Conservation (phyloP, 768 basidiomycete species). For the Mycena vitilis region DNA sequence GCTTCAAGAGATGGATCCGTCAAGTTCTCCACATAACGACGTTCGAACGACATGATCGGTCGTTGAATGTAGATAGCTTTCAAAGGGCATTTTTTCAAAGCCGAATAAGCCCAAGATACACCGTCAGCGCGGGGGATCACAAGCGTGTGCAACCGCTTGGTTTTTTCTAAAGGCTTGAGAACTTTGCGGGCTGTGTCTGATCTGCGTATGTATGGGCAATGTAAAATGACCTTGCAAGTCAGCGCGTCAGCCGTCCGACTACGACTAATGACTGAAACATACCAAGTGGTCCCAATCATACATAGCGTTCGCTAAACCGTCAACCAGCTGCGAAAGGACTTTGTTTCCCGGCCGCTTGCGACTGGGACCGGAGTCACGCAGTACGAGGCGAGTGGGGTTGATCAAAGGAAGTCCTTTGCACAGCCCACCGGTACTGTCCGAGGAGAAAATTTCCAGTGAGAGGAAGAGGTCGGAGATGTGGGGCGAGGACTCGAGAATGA, state of each 20-base stretch:
- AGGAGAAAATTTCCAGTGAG: conserved; percentile 8
- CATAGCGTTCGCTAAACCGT: background rate
- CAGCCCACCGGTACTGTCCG: conserved; percentile 21
- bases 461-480: conserved; percentile 23
- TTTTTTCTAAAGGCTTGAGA: background rate
- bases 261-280: background rate
- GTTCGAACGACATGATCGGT: background rate
- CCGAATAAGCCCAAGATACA: background rate
- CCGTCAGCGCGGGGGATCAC: background rate
- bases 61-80: conserved; percentile 8
- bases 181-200: background rate
- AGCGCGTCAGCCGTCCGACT: background rate
- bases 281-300: conserved; percentile 20
- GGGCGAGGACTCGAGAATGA: background rate
- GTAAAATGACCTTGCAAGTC: background rate
- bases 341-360: conserved; percentile 3
- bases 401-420: conserved; percentile 24
- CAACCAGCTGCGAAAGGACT: background rate
- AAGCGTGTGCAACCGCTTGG: conserved; percentile 1
- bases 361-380: background rate
- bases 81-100: conserved; percentile 12
- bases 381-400: conserved; percentile 21
- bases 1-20: background rate
- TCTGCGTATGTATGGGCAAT: background rate
- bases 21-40: background rate